Percentiles rank a stretch among this genome's conserved stretches.
These are phyloP conservation scores for Microsporum audouinii DNA, from an alignment of 2,329 filamentous ascomycete genomes.

Conservation along the genomic window DNA sequence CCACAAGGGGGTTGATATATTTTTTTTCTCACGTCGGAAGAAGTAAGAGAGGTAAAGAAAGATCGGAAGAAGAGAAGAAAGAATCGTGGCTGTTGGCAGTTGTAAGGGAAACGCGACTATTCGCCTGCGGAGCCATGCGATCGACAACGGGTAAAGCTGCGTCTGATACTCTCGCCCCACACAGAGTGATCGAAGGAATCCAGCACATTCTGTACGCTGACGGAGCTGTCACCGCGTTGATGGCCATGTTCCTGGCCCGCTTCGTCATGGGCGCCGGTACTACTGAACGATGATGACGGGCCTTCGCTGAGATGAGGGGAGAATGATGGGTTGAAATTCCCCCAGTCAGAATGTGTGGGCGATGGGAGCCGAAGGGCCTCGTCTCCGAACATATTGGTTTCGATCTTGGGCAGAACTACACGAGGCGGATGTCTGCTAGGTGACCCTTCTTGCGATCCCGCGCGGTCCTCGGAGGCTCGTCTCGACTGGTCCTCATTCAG, in stretches of 20 bases:
- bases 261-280: background rate
- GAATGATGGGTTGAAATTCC: conserved; percentile 43
- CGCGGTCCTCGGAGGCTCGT: background rate
- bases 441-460: background rate
- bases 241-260: conserved; percentile 11
- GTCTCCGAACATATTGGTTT: conserved; percentile 33
- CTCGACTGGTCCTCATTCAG: conserved; percentile 19
- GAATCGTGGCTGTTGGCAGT: background rate
- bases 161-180: conserved; percentile 85
- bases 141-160: conserved; percentile 64
- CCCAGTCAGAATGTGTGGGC: conserved; percentile 37
- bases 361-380: conserved; percentile 24
- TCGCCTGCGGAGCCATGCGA: conserved; percentile 15
- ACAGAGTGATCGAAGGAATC: conserved; percentile 78
- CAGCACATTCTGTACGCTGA: conserved; percentile 66
- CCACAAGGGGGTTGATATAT: background rate
- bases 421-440: conserved; percentile 39
- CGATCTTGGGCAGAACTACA: conserved; percentile 42
- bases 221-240: conserved; percentile 40
- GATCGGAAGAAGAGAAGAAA: background rate
- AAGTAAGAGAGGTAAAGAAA: background rate
- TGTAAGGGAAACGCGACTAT: background rate
- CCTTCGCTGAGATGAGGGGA: conserved; percentile 20
- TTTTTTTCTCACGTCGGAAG: background rate
- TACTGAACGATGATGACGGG: background rate